Evolutionary conservation across 1,284 basidiomycete genomes (phyloP).

Genomic region (Pulchroboletus neoregius): DNA sequence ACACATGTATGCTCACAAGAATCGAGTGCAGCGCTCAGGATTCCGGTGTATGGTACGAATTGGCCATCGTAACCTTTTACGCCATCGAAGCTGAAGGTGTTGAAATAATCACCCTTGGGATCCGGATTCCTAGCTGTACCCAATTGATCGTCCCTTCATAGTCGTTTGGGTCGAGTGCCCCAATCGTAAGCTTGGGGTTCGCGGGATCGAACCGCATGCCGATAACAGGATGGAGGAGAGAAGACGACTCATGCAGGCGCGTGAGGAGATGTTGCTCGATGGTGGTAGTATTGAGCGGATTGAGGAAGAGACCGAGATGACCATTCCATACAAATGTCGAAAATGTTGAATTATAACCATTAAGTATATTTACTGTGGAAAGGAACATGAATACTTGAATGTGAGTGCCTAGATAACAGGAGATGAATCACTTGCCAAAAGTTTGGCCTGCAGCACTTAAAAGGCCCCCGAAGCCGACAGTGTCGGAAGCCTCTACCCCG

Average conservation of each 20-base stretch:
- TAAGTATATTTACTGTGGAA: constrained; percentile 22
- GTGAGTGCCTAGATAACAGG: background rate
- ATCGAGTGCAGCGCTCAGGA: constrained; percentile 22
- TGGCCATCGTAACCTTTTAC: constrained; percentile 31
- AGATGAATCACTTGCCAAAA: constrained; percentile 18
- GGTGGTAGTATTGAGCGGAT: constrained; percentile 19
- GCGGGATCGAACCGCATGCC: constrained; percentile 30
- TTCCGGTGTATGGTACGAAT: constrained; percentile 22
- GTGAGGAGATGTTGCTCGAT: constrained; percentile 16
- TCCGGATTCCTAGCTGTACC: constrained; percentile 25
- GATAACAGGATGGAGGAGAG: constrained; percentile 33
- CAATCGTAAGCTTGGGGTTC: constrained; percentile 32
- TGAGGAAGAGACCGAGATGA: constrained; percentile 26
- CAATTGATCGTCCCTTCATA: constrained; percentile 34
- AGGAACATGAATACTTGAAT: background rate
- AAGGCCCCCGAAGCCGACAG: constrained; percentile 26
- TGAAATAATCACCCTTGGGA: constrained; percentile 14
- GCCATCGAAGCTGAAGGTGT: constrained; percentile 28
- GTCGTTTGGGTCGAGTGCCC: constrained; percentile 33
- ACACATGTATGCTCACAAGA: constrained; percentile 23
- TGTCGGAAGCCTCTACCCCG: constrained; percentile 19
- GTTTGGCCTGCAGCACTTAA: constrained; percentile 8
- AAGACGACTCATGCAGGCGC: constrained; percentile 18
- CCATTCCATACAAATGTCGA: constrained; percentile 23
- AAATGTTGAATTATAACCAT: constrained; percentile 13